Base-by-base conservation (phyloP, 208 protist genomes). In the Kentomonas sorsogonicus region DNA sequence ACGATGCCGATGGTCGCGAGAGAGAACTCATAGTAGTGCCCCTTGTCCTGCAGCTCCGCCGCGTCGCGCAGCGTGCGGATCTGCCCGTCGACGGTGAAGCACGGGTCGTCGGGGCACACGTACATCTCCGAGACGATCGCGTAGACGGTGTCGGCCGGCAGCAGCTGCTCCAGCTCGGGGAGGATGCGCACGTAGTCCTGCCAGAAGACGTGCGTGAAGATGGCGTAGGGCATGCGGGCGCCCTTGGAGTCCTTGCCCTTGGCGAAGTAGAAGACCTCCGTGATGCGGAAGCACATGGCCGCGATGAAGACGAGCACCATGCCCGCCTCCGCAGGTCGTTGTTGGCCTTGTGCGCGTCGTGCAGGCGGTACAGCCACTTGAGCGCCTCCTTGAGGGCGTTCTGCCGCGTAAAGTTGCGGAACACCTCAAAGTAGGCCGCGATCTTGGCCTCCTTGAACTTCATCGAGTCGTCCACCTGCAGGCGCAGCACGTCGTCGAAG, bases 151-250 rank as follows among this genome's bases (percentile, higher is more conserved):
- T 92, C 84, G 0, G 53, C 72, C 3, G 79, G 63, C 15, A 95
- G 48, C 36, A 91, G 55, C 15, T 48, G 30, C 36, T 92, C 85
- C 6, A 86, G 60, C 59, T 91, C 85, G 7, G 89, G 89, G 16
- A 95, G 69, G 39, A 95, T 67, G 47, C 85, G 82, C 27, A 91
- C 89, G 53, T 93, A 95, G 66, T 95, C 85, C n/a, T 95, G 89
- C 89, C 89, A 95, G 60, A 89, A 91, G 4, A 95, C 83, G 33
- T 88, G 67, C 7, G 75, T 76, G 25, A 95, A 45, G 16, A 91
- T 30, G 25, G 50, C 77, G 52, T 70, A 74, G 15, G 88, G 85
- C 75, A 95, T 89, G 27, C 78, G 75, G 4, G 83, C 83, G 7
- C 83, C 89, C 34, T 80, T 74, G 0, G 79, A 74, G 26, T 83